These are phyloP conservation scores for Misopates orontium DNA, from an alignment of 257 asterid genomes.

Conservation along the genomic window DNA sequence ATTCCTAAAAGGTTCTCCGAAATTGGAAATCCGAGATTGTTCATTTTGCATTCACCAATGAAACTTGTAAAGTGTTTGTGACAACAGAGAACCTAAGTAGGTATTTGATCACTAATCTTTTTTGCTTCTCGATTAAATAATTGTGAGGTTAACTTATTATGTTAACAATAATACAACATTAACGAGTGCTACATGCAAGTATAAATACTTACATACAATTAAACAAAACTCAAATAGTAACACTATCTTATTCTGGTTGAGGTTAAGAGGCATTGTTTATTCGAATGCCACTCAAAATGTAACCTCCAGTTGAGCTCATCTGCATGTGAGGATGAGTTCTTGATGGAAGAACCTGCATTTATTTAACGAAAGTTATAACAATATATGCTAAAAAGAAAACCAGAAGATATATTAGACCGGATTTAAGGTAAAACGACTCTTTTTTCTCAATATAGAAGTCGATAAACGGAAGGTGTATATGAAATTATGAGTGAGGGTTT, in stretches of 20 bases:
- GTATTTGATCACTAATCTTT: too few relatives aligned
- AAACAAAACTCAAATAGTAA: background rate
- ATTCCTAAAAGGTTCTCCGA: too few relatives aligned
- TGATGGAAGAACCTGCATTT: conserved; percentile 78
- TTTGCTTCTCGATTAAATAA: too few relatives aligned
- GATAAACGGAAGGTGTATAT: background rate
- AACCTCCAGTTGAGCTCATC: conserved; percentile 92
- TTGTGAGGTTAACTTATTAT: too few relatives aligned
- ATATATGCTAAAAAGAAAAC: background rate
- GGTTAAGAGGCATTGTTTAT: conserved; percentile 36
- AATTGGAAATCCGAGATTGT: too few relatives aligned
- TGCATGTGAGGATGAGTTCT: conserved; percentile 97
- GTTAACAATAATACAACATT: too few relatives aligned
- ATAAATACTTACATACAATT: too few relatives aligned
- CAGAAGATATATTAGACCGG: background rate
- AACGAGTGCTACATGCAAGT: too few relatives aligned
- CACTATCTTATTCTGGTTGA: conserved; percentile 9
- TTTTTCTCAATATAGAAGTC: background rate
- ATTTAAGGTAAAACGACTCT: background rate
- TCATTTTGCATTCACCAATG: too few relatives aligned
- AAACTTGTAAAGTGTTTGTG: too few relatives aligned
- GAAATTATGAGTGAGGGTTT: background rate
- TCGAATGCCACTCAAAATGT: conserved; percentile 72
- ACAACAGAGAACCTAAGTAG: too few relatives aligned
- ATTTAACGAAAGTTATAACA: background rate